These are phyloP conservation scores for Dalechampia spathulata DNA, from an alignment of 441 rosid genomes.

Conservation along the genomic window DNA sequence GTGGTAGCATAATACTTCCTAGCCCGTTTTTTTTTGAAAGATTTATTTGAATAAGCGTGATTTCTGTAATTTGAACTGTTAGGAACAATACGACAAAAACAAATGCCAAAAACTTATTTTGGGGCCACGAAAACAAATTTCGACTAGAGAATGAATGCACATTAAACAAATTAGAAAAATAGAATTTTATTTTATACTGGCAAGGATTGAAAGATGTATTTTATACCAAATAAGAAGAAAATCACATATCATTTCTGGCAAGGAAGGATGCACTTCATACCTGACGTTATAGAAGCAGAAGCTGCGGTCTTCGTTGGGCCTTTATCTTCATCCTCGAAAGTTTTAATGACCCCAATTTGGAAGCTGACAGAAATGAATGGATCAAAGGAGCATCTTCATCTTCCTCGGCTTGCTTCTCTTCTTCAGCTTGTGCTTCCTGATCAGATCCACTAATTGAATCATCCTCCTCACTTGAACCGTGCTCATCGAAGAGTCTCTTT, in stretches of 20 bases:
- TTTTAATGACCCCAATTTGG: conserved; percentile 60
- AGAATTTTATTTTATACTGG: too few species aligned
- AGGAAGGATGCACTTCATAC: conserved; percentile 17
- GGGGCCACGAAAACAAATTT: too few species aligned
- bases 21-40: too few species aligned
- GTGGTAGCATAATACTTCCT: too few species aligned
- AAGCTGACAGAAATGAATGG: conserved; percentile 57
- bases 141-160: too few species aligned
- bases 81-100: too few species aligned
- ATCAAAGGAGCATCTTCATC: conserved; percentile 79
- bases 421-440: conserved; percentile 44
- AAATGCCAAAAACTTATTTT: too few species aligned
- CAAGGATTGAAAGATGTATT: too few species aligned
- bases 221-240: not conserved
- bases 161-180: too few species aligned
- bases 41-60: too few species aligned
- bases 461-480: conserved; percentile 77
- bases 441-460: conserved; percentile 75
- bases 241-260: not conserved
- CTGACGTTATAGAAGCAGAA: conserved; percentile 36
- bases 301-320: conserved; percentile 31
- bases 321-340: conserved; percentile 39
- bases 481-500: conserved; percentile 78
- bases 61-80: too few species aligned
- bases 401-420: conserved; percentile 41